Evolutionary conservation across 1,284 basidiomycete genomes (phyloP).

Genomic region (Ustilago bromivora): DNA sequence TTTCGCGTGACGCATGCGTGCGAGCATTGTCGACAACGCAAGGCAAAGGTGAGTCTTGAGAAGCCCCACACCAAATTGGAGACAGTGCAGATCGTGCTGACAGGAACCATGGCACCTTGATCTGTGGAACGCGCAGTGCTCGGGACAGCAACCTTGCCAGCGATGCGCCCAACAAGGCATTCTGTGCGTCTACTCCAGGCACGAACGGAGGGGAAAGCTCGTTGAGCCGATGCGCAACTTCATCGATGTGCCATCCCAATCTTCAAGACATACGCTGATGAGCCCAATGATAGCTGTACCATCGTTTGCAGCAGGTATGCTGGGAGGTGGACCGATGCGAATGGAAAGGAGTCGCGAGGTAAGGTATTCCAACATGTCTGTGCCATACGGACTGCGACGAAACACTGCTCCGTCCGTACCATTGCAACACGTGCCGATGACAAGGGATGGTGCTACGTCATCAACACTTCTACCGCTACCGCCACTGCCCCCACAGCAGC

Average conservation of each 20-base stretch:
- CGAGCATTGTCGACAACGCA: slow-evolving; percentile 41
- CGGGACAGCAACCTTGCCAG: slow-evolving; percentile 40
- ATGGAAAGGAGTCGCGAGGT: slow-evolving; percentile 4
- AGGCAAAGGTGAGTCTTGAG: slow-evolving; percentile 43
- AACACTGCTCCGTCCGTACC: slow-evolving; percentile 11
- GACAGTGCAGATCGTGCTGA: not conserved
- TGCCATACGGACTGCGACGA: slow-evolving; percentile 20
- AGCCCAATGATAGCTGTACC: not conserved
- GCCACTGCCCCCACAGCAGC: not conserved
- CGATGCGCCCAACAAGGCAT: slow-evolving; percentile 39
- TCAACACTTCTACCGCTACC: not conserved
- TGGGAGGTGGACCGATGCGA: slow-evolving; percentile 19
- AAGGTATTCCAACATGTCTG: slow-evolving; percentile 13
- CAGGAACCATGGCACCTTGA: not conserved
- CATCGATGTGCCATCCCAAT: slow-evolving; percentile 13
- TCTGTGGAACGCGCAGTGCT: slow-evolving; percentile 21
- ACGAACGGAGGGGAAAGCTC: slow-evolving; percentile 22
- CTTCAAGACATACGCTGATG: not conserved
- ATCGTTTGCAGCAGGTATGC: not conserved
- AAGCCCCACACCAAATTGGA: no score
- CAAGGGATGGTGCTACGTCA: slow-evolving; percentile 1
- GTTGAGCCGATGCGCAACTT: not conserved
- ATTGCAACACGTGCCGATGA: not conserved
- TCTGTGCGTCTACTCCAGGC: slow-evolving; percentile 31
- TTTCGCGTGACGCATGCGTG: slow-evolving; percentile 43